phyloP scores from a whole-genome alignment of 345 rosid genomes.

The Pugionium dolabratum region DNA sequence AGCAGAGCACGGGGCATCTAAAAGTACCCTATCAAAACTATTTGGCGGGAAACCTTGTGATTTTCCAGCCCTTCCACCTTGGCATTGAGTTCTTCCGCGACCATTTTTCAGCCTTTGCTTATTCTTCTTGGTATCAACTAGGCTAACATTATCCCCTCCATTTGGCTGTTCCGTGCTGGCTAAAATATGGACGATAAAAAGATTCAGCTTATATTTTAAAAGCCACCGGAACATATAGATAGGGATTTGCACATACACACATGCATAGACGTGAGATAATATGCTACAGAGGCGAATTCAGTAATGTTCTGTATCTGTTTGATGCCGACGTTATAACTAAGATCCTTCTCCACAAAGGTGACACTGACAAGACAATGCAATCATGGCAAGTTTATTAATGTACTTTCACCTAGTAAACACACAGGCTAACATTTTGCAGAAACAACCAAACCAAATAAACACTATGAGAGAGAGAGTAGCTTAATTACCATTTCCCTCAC shows the following conservation, averaged over 20 bases:
- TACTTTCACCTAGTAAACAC: slow-evolving; percentile 19
- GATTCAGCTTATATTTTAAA: slow-evolving; percentile 4
- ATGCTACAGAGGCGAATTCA: slow-evolving; percentile 14
- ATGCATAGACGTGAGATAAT: background rate
- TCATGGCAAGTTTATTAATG: slow-evolving; percentile 1
- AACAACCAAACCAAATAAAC: slow-evolving; percentile 19
- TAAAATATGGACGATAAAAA: slow-evolving; percentile 46
- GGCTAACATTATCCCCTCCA: slow-evolving; percentile 57
- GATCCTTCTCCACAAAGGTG: slow-evolving; percentile 5
- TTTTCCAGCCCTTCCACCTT: slow-evolving; percentile 77
- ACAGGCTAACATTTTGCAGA: slow-evolving; percentile 5
- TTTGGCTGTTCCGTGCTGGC: slow-evolving; percentile 56
- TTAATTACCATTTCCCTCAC: slow-evolving; percentile 48
- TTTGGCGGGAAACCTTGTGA: slow-evolving; percentile 77
- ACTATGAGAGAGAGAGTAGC: slow-evolving; percentile 7
- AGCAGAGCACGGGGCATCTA: slow-evolving; percentile 99
- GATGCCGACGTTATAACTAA: slow-evolving; percentile 14
- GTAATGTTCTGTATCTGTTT: slow-evolving; percentile 6
- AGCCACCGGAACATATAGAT: background rate
- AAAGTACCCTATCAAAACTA: slow-evolving; percentile 92
- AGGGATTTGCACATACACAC: slow-evolving; percentile 10
- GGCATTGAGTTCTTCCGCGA: slow-evolving; percentile 78
- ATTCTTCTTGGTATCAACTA: slow-evolving; percentile 70
- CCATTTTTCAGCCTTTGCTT: slow-evolving; percentile 81
- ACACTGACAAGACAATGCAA: background rate